Evolutionary conservation across 176 grass and related monocot genomes (phyloP).

Genomic region (Saccharum spontaneum): DNA sequence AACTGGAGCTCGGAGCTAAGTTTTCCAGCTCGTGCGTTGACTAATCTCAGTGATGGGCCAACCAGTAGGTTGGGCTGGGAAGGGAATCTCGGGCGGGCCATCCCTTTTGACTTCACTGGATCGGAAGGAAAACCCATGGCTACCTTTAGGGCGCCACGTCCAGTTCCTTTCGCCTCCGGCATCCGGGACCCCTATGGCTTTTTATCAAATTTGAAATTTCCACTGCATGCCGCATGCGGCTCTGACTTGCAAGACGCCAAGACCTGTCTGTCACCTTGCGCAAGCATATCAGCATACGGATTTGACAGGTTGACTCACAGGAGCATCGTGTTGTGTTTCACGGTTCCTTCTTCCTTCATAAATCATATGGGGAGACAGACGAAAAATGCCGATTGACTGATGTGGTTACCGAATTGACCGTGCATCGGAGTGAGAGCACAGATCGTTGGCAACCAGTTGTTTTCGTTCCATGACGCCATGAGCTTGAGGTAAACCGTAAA

Average conservation of each 20-base stretch:
- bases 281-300: not conserved
- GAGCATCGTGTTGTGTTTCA: too few relatives aligned
- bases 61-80: not conserved
- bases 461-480: not conserved
- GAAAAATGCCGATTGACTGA: not conserved
- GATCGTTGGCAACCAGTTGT: not conserved
- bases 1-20: not conserved
- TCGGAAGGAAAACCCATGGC: not conserved
- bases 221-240: not conserved
- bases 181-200: not conserved
- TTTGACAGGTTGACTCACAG: too few relatives aligned
- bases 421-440: not conserved
- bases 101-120: not conserved
- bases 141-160: not conserved
- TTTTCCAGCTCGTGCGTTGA: not conserved
- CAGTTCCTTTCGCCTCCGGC: not conserved
- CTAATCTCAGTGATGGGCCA: not conserved
- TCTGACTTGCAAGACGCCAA: too few relatives aligned
- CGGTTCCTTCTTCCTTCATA: too few relatives aligned
- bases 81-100: not conserved
- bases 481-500: not conserved
- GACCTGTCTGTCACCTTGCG: too few relatives aligned
- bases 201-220: not conserved
- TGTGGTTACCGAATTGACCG: constrained; percentile 17
- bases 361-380: not conserved